These are phyloP conservation scores for Diaporthe sp. DNA, from an alignment of 2,329 filamentous ascomycete genomes.

Conservation along the genomic window DNA sequence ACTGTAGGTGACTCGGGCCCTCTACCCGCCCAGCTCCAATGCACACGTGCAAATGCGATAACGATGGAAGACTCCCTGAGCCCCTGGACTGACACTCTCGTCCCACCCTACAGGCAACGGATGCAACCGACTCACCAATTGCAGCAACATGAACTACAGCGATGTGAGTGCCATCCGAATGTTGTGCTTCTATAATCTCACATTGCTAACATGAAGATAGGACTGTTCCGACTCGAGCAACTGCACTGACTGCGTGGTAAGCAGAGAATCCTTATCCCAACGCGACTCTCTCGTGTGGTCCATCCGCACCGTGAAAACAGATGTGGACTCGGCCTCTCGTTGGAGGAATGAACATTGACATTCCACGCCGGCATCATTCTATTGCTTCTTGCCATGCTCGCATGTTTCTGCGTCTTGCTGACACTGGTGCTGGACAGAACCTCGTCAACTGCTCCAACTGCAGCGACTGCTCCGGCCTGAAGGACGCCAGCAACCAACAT, in stretches of 20 bases:
- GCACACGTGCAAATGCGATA: not conserved
- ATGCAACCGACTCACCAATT: conserved; percentile 8
- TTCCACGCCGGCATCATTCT: not conserved
- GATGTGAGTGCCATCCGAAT: not conserved
- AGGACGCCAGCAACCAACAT: conserved; percentile 22
- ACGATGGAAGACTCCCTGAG: no score
- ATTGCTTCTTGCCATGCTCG: no score
- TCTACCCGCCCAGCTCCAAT: not conserved
- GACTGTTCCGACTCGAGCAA: conserved; percentile 25
- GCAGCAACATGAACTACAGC: conserved; percentile 34
- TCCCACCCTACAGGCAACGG: not conserved
- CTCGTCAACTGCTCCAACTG: conserved; percentile 36
- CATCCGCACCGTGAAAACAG: not conserved
- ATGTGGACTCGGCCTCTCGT: not conserved
- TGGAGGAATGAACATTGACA: not conserved
- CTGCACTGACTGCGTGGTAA: conserved; percentile 17
- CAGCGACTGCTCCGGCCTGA: conserved; percentile 34
- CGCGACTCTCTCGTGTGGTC: not conserved
- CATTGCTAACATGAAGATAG: not conserved
- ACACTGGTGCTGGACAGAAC: not conserved
- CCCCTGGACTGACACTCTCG: not conserved
- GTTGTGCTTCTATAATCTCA: not conserved
- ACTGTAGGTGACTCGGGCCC: conserved; percentile 17
- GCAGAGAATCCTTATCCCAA: not conserved
- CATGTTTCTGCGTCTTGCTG: not conserved